Base-by-base conservation (phyloP, 495 filamentous ascomycete genomes). In the Talaromyces proteolyticus region DNA sequence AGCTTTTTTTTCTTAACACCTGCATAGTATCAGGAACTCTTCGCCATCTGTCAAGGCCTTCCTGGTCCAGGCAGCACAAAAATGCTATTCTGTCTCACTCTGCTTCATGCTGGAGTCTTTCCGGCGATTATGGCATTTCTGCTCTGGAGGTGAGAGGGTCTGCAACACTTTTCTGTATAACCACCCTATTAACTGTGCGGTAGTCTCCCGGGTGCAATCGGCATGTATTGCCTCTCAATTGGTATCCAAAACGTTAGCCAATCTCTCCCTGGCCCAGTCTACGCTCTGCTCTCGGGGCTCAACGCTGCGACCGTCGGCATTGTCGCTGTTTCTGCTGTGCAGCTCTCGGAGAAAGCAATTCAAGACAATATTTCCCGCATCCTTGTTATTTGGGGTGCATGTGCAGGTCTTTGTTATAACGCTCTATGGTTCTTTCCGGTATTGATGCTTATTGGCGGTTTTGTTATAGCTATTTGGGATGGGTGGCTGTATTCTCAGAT, bases 391-490 rank as follows among this genome's bases (percentile, higher is more conserved):
- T 57, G 88, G n/a, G 79, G 78, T 14, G 89, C 70, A 18, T 69
- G 76, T 3, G 85, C 84, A 0, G 89, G 87, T 5, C 65, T 92
- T 62, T 74, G 85, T 38, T 91, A 92, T 53, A 89, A 80, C 49
- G 80, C 87, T 0, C 66, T 91, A 0, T 94, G 87, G 89, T 94
- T 90, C 57, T 92, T 91, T 53, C 89, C 89, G 0, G 60, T 87
- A 1, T 57, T 94, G 7, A 85, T 92, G 75, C 48, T 82, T 10
- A 67, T 68, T 12, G 87, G 81, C 0, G 67, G 83, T 24, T 3
- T 75, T 12, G 64, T 68, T 0, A 82, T 84, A 0, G 60, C 82
- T 0, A 36, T 78, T 6, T 87, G 80, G 69, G 88, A 92, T 63
- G 62, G 75, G 44, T 68, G 73, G 77, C 17, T 81, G 57, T 67